Percentiles rank a stretch among this genome's conserved stretches.
phyloP scores from a whole-genome alignment of 2,329 filamentous ascomycete genomes.

The Sphaerulina vaccinii region DNA sequence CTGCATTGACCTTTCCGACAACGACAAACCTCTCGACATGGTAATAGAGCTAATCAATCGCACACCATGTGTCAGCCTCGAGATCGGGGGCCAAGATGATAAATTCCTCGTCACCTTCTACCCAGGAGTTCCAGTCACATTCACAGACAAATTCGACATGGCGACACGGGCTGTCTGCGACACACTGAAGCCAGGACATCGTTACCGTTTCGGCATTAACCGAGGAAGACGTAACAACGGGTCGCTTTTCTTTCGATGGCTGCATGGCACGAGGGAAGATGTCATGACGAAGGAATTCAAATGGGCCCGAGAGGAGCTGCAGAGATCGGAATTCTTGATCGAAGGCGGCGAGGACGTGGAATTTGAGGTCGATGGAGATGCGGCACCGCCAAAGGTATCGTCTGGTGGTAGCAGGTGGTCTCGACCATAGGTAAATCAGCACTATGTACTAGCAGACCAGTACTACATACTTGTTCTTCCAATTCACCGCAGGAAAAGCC shows the following conservation, averaged over 20 bases:
- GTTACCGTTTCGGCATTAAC: constrained; percentile 8
- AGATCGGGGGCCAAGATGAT: neutral
- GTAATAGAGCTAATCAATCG: neutral
- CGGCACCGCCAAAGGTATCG: no score
- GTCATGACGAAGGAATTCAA: no score
- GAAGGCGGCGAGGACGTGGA: no score
- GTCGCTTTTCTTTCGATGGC: neutral
- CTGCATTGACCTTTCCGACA: constrained; percentile 13
- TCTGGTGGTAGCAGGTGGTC: no score
- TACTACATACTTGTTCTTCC: no score
- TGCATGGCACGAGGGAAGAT: neutral
- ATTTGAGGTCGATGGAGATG: no score
- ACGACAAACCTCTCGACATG: neutral
- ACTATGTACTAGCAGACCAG: no score
- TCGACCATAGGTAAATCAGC: no score
- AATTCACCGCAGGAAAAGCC: no score
- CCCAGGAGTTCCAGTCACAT: neutral
- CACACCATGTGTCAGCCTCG: neutral
- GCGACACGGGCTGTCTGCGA: neutral
- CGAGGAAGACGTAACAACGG: neutral
- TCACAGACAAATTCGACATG: neutral
- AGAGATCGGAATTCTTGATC: no score
- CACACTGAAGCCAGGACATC: constrained; percentile 7
- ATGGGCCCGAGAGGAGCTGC: no score
- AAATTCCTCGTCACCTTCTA: constrained; percentile 2